These are phyloP conservation scores for Limtongia smithiae DNA, from an alignment of 805 yeast genomes.

Conservation along the genomic window DNA sequence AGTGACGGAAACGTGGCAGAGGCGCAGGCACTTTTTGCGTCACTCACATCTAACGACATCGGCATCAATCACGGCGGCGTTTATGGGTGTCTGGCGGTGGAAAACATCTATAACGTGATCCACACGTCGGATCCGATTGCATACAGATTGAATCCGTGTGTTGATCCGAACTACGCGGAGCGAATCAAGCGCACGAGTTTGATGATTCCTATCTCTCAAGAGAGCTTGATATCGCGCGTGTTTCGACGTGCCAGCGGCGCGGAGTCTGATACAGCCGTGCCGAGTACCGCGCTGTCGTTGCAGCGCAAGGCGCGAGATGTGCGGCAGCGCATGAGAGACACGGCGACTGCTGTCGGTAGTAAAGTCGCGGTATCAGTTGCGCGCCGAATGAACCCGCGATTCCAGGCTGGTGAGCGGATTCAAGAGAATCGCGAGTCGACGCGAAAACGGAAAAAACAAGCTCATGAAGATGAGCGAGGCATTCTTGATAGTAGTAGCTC, in stretches of 20 bases:
- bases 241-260: conserved; percentile 4
- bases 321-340: neutral
- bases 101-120: conserved; percentile 72
- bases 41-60: conserved; percentile 48
- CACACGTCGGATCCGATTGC: conserved; percentile 93
- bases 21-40: neutral
- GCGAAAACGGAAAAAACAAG: neutral
- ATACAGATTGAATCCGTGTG: conserved; percentile 79
- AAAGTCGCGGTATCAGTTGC: conserved; percentile 4
- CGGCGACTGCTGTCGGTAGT: conserved; percentile 1
- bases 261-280: neutral
- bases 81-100: conserved; percentile 57
- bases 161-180: conserved; percentile 42
- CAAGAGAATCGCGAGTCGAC: conserved; percentile 12
- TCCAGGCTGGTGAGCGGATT: conserved; percentile 21
- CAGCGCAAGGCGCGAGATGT: conserved; percentile 1
- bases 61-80: conserved; percentile 47
- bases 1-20: neutral
- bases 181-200: conserved; percentile 33
- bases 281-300: neutral
- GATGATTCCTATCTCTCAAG: conserved; percentile 27
- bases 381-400: conserved; percentile 13
- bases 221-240: conserved; percentile 6
- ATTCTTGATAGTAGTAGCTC: conserved; percentile 2
- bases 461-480: conserved; percentile 6